Percentiles rank a stretch among this genome's conserved stretches.
Evolutionary conservation across 139 green algal genomes (phyloP).

Genomic region (Micromonas pusilla): DNA sequence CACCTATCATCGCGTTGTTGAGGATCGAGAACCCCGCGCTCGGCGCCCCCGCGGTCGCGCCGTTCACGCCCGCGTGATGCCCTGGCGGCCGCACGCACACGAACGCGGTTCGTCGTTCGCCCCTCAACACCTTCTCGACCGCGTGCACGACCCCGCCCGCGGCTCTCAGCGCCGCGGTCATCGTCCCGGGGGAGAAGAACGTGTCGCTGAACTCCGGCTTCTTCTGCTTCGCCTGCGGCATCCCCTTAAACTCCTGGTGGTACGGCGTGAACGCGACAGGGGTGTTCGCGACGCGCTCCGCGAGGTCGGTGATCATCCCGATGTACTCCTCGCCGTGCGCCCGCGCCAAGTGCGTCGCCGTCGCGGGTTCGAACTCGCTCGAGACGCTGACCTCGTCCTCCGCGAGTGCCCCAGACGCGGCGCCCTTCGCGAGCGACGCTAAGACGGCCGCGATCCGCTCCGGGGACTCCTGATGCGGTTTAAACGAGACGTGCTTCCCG

Average conservation of each 20-base stretch:
- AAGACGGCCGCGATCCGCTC: constrained; percentile 15
- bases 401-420: background rate
- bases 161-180: constrained; percentile 8
- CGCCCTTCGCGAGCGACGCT: background rate
- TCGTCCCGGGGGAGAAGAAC: constrained; percentile 9
- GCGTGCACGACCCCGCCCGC: constrained; percentile 7
- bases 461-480: constrained; percentile 18
- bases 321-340: constrained; percentile 19
- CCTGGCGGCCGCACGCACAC: constrained; percentile 17
- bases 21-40: constrained; percentile 12
- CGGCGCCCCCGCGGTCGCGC: constrained; percentile 1
- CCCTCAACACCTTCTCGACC: background rate
- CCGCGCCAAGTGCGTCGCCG: background rate
- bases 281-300: background rate
- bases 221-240: background rate
- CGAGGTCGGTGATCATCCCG: background rate
- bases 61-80: constrained; percentile 13
- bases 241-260: background rate
- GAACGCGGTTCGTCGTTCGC: background rate
- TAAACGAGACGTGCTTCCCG: constrained; percentile 18
- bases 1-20: constrained; percentile 26
- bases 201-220: constrained; percentile 5
- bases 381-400: background rate
- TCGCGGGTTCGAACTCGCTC: background rate
- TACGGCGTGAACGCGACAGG: constrained; percentile 24